phyloP scores from a whole-genome alignment of 495 filamentous ascomycete genomes.

The Talaromyces liani region DNA sequence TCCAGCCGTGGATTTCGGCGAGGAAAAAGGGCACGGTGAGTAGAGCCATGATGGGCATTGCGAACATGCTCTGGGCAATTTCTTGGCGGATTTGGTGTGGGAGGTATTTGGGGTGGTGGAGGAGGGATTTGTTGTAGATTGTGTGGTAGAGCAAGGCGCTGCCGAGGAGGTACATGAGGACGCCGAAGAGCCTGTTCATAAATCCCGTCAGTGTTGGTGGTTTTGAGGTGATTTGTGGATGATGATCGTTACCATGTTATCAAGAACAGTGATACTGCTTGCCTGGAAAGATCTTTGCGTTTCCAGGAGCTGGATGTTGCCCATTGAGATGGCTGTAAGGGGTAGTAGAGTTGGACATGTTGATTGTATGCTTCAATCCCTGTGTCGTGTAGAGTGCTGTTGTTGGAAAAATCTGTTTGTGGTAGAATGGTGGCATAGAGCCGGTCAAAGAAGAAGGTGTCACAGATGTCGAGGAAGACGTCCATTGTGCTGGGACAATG shows the following conservation, averaged over 20 bases:
- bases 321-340: constrained; percentile 50
- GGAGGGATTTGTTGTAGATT: constrained; percentile 66
- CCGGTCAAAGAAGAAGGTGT: constrained; percentile 64
- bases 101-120: constrained; percentile 69
- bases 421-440: constrained; percentile 59
- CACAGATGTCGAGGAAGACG: constrained; percentile 64
- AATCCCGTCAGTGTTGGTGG: background rate
- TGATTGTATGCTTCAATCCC: constrained; percentile 11
- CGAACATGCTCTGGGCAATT: constrained; percentile 50
- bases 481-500: constrained; percentile 51
- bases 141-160: constrained; percentile 64
- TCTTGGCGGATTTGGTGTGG: constrained; percentile 69
- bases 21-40: constrained; percentile 60
- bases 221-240: background rate
- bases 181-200: constrained; percentile 54
- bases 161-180: constrained; percentile 62
- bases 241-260: constrained; percentile 53
- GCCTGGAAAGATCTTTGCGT: constrained; percentile 60
- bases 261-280: constrained; percentile 55
- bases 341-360: constrained; percentile 48
- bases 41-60: constrained; percentile 61
- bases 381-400: background rate
- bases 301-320: constrained; percentile 62
- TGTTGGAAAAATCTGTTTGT: constrained; percentile 19
- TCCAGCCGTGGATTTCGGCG: constrained; percentile 59